These are phyloP conservation scores for Marasmius oreades DNA, from an alignment of 1,284 basidiomycete genomes.

Conservation along the genomic window DNA sequence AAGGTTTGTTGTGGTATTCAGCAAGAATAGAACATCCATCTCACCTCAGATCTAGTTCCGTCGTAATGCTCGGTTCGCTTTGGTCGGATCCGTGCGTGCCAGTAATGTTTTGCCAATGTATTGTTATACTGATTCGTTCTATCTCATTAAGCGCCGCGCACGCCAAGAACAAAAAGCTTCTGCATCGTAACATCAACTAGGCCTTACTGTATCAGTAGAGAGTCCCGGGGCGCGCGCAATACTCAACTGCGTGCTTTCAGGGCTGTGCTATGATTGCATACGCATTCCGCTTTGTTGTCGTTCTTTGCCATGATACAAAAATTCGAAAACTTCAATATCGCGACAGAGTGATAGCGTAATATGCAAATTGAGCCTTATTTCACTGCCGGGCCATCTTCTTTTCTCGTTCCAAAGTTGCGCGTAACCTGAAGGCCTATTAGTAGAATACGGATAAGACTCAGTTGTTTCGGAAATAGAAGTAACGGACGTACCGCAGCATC, in stretches of 20 bases:
- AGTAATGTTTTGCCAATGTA: not conserved
- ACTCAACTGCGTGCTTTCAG: not conserved
- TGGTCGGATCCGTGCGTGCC: constrained; percentile 71
- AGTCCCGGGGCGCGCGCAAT: not conserved
- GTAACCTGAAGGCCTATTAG: constrained; percentile 49
- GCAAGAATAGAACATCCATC: constrained; percentile 4
- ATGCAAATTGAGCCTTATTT: not conserved
- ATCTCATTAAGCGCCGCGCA: not conserved
- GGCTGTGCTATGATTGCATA: constrained; percentile 1
- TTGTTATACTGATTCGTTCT: not conserved
- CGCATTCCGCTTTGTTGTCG: constrained; percentile 8
- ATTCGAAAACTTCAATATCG: constrained; percentile 8
- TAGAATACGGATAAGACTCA: constrained; percentile 2
- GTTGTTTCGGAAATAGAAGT: not conserved
- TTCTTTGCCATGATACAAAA: constrained; percentile 6
- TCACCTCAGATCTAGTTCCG: constrained; percentile 61
- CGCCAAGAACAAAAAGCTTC: not conserved
- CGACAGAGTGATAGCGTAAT: not conserved
- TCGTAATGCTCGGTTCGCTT: constrained; percentile 78
- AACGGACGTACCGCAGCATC: constrained; percentile 64
- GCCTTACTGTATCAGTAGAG: constrained; percentile 4
- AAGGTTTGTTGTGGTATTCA: constrained; percentile 53
- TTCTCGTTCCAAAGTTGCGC: constrained; percentile 57
- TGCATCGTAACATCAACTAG: not conserved
- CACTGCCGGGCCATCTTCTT: constrained; percentile 33